Base-by-base conservation (phyloP, 2,329 filamentous ascomycete genomes). In the Cladosporium phlei region DNA sequence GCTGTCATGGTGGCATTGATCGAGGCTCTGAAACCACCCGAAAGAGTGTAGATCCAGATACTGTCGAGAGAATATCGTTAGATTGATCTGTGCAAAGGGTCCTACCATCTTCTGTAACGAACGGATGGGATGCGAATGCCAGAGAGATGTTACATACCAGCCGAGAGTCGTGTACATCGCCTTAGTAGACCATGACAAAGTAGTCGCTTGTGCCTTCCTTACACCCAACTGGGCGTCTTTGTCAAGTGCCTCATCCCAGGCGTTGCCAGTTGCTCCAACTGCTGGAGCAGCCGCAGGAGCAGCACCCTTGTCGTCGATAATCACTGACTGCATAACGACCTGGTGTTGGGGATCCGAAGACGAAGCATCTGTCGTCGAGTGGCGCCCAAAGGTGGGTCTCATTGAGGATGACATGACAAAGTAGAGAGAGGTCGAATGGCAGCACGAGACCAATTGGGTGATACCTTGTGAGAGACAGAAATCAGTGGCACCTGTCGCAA, bases 31-130 rank as follows among this genome's bases (percentile, higher is more conserved):
- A 66, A 59, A 5, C 63, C 63, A 8, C 64, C 54, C 52, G 65
- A 61, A 51, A 66, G 65, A 50, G 61, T 66, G 48, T 57, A 61
- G 5, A 66, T 45, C 59, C 63, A 66, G 47, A 66, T 66, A 59
- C 61, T 64, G 43, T 55, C 38, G 28, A 7, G 5, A 12, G 14
- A 2, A 17, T n/a, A 8, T 30, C 3, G 38, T 50, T 21, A 55
- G 40, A 30, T 34, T 35, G 3, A 12, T 11, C 10, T 22, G 12
- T 14, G 25, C 12, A 33, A 10, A 66, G 50, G 2, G 61, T 55
- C 14, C 55, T 52, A 24, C 66, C 33, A 21, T 61, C 58, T 1
- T 64, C n/a, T n/a, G n/a, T n/a, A n/a, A n/a, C n/a, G n/a, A n/a
- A n/a, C n/a, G n/a, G n/a, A n/a, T n/a, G n/a, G n/a, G n/a, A n/a